These are phyloP conservation scores for Eustoma russellianum DNA, from an alignment of 257 asterid genomes.

Conservation along the genomic window DNA sequence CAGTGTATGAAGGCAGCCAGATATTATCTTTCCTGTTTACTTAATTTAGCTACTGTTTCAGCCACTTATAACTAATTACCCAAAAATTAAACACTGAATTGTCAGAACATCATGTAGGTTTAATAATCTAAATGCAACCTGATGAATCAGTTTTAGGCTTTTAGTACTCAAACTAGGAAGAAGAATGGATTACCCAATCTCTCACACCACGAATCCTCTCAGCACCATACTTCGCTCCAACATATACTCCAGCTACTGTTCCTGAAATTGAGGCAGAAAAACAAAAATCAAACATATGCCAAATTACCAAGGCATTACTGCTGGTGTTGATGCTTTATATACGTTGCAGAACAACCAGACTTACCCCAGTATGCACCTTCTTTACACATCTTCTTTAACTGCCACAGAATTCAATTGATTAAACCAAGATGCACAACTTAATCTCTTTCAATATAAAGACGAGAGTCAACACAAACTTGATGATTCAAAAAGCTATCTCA, in stretches of 20 bases:
- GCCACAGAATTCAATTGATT: conserved; percentile 19
- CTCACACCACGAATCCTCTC: conserved; percentile 61
- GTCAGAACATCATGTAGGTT: not conserved
- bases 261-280: conserved; percentile 34
- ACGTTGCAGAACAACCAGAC: conserved; percentile 13
- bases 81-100: too few species aligned
- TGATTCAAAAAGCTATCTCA: too few species aligned
- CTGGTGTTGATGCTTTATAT: not conserved
- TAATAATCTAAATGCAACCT: not conserved
- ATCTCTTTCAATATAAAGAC: not conserved
- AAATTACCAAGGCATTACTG: not conserved
- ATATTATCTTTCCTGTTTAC: too few species aligned
- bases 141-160: not conserved
- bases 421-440: conserved; percentile 7
- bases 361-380: conserved; percentile 96
- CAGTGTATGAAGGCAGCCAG: too few species aligned
- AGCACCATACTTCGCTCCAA: conserved; percentile 63
- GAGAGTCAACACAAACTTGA: too few species aligned
- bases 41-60: not conserved
- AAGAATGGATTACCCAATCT: conserved; percentile 63
- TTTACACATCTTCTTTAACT: conserved; percentile 86
- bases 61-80: not conserved
- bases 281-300: not conserved
- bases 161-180: too few species aligned
- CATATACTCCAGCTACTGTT: conserved; percentile 66